phyloP scores from a whole-genome alignment of 495 filamentous ascomycete species.

The Neurospora terricola region DNA sequence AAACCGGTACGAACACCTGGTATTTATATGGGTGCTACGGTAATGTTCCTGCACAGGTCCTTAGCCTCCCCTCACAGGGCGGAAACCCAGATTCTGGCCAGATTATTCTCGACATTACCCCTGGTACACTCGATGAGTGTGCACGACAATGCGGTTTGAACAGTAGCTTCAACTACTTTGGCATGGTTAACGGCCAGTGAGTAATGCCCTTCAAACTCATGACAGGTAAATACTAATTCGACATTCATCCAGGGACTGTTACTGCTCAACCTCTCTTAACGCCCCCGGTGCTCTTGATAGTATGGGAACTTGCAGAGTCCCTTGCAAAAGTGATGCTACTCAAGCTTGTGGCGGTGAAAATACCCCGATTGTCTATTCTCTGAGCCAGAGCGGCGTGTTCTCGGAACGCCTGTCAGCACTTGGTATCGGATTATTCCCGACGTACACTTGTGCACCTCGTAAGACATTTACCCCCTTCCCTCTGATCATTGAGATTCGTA shows the following conservation, averaged over 20 bases:
- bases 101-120: neutral
- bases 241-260: neutral
- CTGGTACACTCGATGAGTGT: constrained; percentile 3
- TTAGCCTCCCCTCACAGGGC: neutral
- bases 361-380: neutral
- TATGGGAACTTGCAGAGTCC: constrained; percentile 2
- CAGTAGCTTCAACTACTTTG: neutral
- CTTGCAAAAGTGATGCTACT: neutral
- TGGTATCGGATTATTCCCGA: neutral
- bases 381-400: neutral
- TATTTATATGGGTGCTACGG: constrained; percentile 5
- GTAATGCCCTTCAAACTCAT: neutral
- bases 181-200: constrained; percentile 1
- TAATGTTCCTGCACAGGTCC: neutral
- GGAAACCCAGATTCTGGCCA: neutral
- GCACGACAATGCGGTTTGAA: neutral
- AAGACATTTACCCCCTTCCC: neutral
- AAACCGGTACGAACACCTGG: neutral
- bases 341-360: neutral
- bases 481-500: neutral
- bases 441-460: neutral
- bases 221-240: neutral
- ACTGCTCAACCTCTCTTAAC: neutral
- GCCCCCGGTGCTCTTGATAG: neutral
- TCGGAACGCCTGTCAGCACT: neutral